phyloP scores from a whole-genome alignment of 2,329 filamentous ascomycete species.

The Fusarium denticulatum region DNA sequence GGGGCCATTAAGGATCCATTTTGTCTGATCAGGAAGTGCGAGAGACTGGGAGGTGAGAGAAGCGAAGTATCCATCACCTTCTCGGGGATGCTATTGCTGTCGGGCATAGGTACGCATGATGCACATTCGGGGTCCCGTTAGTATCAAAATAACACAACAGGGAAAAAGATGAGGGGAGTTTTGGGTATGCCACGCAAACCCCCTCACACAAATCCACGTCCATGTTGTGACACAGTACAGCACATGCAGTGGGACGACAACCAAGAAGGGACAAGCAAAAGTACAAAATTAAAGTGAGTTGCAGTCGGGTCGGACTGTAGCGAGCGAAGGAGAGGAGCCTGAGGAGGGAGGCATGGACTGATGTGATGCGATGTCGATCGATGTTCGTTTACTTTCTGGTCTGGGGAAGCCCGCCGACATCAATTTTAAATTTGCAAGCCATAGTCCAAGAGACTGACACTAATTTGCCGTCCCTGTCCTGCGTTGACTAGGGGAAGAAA shows the following conservation, averaged over 20 bases:
- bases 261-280: not conserved
- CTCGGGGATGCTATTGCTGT: conserved; percentile 25
- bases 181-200: conserved; percentile 18
- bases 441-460: conserved; percentile 39
- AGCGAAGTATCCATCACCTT: conserved; percentile 7
- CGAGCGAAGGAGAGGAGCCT: conserved; percentile 13
- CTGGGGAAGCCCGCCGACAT: conserved; percentile 42
- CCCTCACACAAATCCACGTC: conserved; percentile 16
- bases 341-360: not conserved
- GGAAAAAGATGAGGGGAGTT: not conserved
- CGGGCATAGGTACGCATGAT: conserved; percentile 19
- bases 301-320: conserved; percentile 17
- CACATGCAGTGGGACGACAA: not conserved
- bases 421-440: conserved; percentile 47
- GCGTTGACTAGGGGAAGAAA: conserved; percentile 30
- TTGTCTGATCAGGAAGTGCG: conserved; percentile 18
- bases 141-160: conserved; percentile 26
- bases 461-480: conserved; percentile 42
- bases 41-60: not conserved
- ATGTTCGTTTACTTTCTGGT: conserved; percentile 1
- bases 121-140: conserved; percentile 12
- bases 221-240: conserved; percentile 24
- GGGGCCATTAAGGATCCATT: conserved; percentile 23
- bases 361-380: conserved; percentile 35
- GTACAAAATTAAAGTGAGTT: conserved; percentile 8